Conservation (phyloP, 2,329 filamentous ascomycete species). For the Cladophialophora immunda region DNA sequence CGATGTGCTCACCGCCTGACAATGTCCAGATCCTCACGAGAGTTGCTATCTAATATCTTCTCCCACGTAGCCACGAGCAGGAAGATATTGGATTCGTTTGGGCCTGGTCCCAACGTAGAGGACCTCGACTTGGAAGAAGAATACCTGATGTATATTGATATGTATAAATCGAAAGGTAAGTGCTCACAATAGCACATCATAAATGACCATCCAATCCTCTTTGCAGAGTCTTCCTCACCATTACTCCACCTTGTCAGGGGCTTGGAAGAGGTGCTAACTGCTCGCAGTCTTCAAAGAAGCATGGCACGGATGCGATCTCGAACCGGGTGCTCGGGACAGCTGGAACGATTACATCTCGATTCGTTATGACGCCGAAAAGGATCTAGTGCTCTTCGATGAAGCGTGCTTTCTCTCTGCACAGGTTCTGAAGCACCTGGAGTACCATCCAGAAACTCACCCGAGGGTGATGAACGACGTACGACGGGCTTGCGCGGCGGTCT, state of each 20-base stretch:
- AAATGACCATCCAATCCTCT: neutral
- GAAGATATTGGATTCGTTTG: neutral
- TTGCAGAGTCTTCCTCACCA: neutral
- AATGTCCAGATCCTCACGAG: no score
- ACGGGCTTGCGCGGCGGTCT: conserved; percentile 49
- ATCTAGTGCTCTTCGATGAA: neutral
- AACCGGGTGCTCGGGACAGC: conserved; percentile 49
- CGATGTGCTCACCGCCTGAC: no score
- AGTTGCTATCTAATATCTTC: neutral
- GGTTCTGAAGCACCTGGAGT: conserved; percentile 40
- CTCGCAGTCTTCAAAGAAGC: conserved; percentile 51
- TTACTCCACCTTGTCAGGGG: neutral
- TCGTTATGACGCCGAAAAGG: neutral
- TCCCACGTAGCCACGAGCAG: neutral
- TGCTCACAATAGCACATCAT: neutral
- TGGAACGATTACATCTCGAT: conserved; percentile 40
- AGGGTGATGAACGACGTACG: conserved; percentile 51
- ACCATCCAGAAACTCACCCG: conserved; percentile 45
- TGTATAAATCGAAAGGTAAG: conserved; percentile 49
- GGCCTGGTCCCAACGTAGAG: neutral
- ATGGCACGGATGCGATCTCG: conserved; percentile 57
- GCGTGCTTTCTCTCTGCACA: conserved; percentile 24
- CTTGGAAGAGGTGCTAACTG: conserved; percentile 32
- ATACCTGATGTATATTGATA: conserved; percentile 45
- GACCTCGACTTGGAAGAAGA: conserved; percentile 37